Evolutionary conservation across 1,139 yeast species (phyloP).

Genomic region (Pneumocystis canis): DNA sequence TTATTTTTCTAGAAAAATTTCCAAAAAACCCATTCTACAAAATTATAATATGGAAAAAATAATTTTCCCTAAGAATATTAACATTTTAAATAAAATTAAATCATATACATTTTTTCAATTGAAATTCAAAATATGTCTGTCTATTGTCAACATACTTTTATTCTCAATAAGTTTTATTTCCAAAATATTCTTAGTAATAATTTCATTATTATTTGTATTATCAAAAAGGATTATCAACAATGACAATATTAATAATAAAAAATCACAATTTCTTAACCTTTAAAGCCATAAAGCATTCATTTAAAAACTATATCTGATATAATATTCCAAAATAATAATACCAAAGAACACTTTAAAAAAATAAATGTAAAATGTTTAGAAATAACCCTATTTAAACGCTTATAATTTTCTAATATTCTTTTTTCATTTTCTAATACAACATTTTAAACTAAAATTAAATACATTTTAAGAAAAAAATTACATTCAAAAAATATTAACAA

Average conservation of each 20-base stretch:
- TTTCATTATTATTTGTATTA: background rate
- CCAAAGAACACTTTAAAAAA: background rate
- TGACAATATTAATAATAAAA: too few relatives aligned
- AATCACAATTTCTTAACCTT: too few relatives aligned
- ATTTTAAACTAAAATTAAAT: too few relatives aligned
- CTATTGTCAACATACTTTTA: background rate
- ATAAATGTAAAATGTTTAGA: background rate
- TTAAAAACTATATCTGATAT: too few relatives aligned
- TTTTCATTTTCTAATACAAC: too few relatives aligned
- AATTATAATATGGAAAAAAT: background rate
- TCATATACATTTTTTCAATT: background rate
- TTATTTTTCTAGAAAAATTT: background rate
- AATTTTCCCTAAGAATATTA: background rate
- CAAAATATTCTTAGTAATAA: background rate
- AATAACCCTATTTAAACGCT: background rate
- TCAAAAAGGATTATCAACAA: too few relatives aligned
- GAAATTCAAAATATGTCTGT: background rate
- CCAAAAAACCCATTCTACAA: background rate
- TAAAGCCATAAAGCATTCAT: too few relatives aligned
- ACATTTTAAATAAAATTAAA: too few relatives aligned
- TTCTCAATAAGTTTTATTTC: background rate
- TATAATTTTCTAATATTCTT: background rate
- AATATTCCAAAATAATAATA: background rate
- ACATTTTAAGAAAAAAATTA: too few relatives aligned
- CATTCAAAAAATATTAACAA: too few relatives aligned